Conservation (phyloP, 371 early-diverging fungal species). For the Rhizomucor pusillus region DNA sequence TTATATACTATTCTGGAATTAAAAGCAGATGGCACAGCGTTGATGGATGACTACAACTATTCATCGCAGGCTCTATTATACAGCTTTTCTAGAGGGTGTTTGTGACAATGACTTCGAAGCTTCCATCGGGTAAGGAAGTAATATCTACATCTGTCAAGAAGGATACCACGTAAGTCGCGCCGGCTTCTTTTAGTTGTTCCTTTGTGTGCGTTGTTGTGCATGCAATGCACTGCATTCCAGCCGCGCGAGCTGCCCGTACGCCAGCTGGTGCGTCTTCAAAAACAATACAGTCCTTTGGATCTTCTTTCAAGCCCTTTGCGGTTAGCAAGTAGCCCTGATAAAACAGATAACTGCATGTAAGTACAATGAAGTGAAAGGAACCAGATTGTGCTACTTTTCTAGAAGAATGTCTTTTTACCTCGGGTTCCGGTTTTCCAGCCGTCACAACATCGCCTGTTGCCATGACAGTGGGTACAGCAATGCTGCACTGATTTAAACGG, state of each 20-base stretch:
- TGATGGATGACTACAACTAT: too few species aligned
- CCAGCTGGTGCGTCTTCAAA: conserved; percentile 74
- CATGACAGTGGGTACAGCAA: conserved; percentile 28
- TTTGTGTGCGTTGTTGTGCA: conserved; percentile 58
- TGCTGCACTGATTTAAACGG: conserved; percentile 31
- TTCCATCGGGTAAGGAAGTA: conserved; percentile 28
- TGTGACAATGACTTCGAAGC: conserved; percentile 29
- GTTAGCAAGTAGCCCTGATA: conserved; percentile 64
- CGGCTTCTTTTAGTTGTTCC: conserved; percentile 55
- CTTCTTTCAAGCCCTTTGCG: conserved; percentile 40
- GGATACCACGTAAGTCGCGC: conserved; percentile 51
- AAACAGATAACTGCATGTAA: conserved; percentile 54
- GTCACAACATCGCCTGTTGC: conserved; percentile 44
- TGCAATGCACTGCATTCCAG: conserved; percentile 60
- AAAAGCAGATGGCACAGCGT: too few species aligned
- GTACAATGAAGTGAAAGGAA: neutral
- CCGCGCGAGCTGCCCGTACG: conserved; percentile 51
- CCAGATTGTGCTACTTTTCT: neutral
- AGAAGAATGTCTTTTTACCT: neutral
- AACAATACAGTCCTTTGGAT: conserved; percentile 58
- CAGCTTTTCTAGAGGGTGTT: conserved; percentile 3
- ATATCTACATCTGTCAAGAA: conserved; percentile 51
- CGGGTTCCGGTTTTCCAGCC: neutral
- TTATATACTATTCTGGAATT: too few species aligned
- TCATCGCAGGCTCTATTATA: too few species aligned